Percentiles rank a stretch among this genome's conserved stretches.
Evolutionary conservation across 495 filamentous ascomycete genomes (phyloP).

Genomic region (Eremomyces bilateralis): DNA sequence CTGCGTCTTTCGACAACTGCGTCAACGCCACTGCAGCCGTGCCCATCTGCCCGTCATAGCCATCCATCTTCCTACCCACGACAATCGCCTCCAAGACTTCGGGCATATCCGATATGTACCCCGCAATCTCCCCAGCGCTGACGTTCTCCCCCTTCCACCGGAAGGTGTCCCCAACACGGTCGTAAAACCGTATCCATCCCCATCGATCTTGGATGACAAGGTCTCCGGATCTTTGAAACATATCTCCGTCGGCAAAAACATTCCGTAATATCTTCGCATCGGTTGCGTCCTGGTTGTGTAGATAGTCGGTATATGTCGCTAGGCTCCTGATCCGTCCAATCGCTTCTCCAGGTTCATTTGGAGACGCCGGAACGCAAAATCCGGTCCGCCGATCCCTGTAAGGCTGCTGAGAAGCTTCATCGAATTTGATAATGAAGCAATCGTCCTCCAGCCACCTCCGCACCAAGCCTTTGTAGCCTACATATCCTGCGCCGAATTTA

Average conservation of each 20-base stretch:
- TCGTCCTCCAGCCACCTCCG: no score
- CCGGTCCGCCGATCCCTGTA: slow-evolving; percentile 49
- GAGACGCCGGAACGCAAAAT: slow-evolving; percentile 36
- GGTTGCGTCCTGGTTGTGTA: slow-evolving; percentile 30
- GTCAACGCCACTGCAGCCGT: slow-evolving; percentile 39
- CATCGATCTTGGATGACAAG: slow-evolving; percentile 49
- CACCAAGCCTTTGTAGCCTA: slow-evolving; percentile 65
- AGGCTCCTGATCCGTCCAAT: slow-evolving; percentile 50
- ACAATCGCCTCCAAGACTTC: slow-evolving; percentile 62
- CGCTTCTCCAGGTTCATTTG: slow-evolving; percentile 58
- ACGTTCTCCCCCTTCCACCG: slow-evolving; percentile 32
- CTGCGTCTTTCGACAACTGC: background rate
- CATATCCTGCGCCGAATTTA: slow-evolving; percentile 52
- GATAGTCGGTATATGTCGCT: no score
- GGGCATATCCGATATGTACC: slow-evolving; percentile 45
- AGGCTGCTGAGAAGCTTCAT: slow-evolving; percentile 48
- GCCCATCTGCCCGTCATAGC: slow-evolving; percentile 71
- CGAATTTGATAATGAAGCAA: no score
- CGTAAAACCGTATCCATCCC: slow-evolving; percentile 63
- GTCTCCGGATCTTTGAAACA: background rate
- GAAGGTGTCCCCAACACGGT: slow-evolving; percentile 28
- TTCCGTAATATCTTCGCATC: background rate
- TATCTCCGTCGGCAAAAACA: background rate
- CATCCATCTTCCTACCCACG: slow-evolving; percentile 61
- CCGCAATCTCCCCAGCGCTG: slow-evolving; percentile 59